phyloP scores from a whole-genome alignment of 1,139 yeast genomes.

The Lodderomyces metapsilosis region DNA sequence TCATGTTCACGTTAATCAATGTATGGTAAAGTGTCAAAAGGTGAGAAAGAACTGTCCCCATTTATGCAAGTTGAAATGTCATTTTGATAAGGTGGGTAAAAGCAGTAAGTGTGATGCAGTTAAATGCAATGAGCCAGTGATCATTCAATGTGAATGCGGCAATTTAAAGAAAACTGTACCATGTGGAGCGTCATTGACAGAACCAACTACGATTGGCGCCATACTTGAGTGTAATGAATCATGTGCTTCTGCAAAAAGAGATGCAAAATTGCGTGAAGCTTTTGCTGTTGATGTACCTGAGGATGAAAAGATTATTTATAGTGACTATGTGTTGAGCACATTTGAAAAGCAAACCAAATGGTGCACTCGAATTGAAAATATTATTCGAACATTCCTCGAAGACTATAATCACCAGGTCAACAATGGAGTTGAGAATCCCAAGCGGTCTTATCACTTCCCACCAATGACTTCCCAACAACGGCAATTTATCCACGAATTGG shows the following conservation, averaged over 20 bases:
- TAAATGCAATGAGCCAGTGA: slow-evolving; percentile 49
- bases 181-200: slow-evolving; percentile 52
- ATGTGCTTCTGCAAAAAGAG: slow-evolving; percentile 64
- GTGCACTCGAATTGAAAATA: slow-evolving; percentile 62
- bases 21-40: slow-evolving; percentile 59
- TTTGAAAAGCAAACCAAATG: slow-evolving; percentile 56
- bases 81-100: slow-evolving; percentile 46
- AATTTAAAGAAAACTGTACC: slow-evolving; percentile 41
- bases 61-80: slow-evolving; percentile 62
- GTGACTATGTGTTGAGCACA: slow-evolving; percentile 41
- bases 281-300: slow-evolving; percentile 39
- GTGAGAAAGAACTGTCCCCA: slow-evolving; percentile 59
- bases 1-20: slow-evolving; percentile 38
- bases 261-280: slow-evolving; percentile 62
- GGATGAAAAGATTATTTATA: slow-evolving; percentile 28
- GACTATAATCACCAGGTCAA: slow-evolving; percentile 24
- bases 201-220: slow-evolving; percentile 28
- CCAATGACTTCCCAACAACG: slow-evolving; percentile 74
- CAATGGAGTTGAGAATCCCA: slow-evolving; percentile 10
- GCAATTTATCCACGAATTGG: slow-evolving; percentile 66
- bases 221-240: slow-evolving; percentile 62
- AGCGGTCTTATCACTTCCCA: slow-evolving; percentile 53
- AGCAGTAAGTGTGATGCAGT: slow-evolving; percentile 35
- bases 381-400: slow-evolving; percentile 48
- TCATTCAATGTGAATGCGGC: slow-evolving; percentile 65